Conservation (phyloP, 129 eudicot species). For the Ambrosia artemisiifolia region DNA sequence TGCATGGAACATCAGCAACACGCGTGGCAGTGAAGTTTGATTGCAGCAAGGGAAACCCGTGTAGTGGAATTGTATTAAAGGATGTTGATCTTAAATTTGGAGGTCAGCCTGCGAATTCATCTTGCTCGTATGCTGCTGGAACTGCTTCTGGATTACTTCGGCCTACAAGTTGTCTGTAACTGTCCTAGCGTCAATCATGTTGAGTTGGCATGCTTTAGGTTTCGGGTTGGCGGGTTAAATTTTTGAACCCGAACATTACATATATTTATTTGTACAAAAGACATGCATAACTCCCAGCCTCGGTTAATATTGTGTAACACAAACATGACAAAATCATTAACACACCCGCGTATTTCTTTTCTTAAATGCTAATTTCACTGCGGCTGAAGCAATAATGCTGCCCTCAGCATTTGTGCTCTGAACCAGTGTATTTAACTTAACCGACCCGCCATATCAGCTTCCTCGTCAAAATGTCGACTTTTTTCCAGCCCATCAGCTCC, state of each 20-base stretch:
- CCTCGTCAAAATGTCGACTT: conserved; percentile 49
- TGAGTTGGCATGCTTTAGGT: no score
- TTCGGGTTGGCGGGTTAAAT: background rate
- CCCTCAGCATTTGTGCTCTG: no score
- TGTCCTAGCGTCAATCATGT: no score
- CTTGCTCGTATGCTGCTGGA: conserved; percentile 40
- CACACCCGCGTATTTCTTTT: background rate
- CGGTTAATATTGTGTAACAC: background rate
- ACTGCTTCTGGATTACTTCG: conserved; percentile 22
- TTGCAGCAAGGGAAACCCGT: conserved; percentile 38
- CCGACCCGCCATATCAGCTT: conserved; percentile 17
- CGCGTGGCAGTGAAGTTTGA: no score
- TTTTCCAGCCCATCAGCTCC: conserved; percentile 38
- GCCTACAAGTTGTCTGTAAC: conserved; percentile 38
- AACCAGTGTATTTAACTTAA: conserved; percentile 1
- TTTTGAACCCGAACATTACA: no score
- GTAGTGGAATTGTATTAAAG: conserved; percentile 32
- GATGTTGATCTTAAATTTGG: conserved; percentile 32
- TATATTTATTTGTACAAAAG: background rate
- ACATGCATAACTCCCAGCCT: background rate
- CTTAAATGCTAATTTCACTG: background rate
- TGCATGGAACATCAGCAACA: no score
- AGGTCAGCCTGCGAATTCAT: conserved; percentile 15
- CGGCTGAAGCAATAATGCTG: no score
- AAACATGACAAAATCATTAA: background rate